A percentile compares a stretch with the other conserved stretches of the same genome.
Evolutionary conservation across 169 alveolate genomes (phyloP).

Genomic region (Babesia bovis): DNA sequence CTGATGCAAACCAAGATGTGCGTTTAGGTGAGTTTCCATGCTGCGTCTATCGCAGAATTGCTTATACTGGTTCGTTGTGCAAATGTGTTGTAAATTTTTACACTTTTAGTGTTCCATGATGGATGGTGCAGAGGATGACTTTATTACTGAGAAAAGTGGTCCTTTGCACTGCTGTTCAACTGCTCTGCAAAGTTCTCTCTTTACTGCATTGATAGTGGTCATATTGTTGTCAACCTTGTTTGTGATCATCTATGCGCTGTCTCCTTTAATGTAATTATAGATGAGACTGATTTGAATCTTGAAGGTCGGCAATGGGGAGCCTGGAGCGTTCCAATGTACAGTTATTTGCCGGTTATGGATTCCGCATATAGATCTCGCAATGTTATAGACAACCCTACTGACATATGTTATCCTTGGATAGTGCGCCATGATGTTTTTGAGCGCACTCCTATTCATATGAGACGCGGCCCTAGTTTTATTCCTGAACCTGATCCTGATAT

Average conservation of each 20-base stretch:
- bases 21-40: conserved; percentile 20
- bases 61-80: background rate
- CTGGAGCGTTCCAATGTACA: conserved; percentile 71
- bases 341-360: conserved; percentile 16
- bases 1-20: conserved; percentile 75
- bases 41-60: background rate
- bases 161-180: background rate
- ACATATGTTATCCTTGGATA: conserved; percentile 57
- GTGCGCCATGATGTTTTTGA: conserved; percentile 46
- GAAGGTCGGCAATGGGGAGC: conserved; percentile 80
- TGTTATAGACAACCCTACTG: conserved; percentile 51
- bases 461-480: conserved; percentile 48
- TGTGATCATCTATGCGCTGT: background rate
- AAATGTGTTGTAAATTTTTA: background rate
- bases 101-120: background rate
- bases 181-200: conserved; percentile 4
- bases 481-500: conserved; percentile 74
- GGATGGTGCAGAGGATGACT: background rate
- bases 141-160: background rate
- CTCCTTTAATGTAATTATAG: conserved; percentile 33
- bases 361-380: conserved; percentile 42
- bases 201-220: conserved; percentile 9
- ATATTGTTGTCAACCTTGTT: background rate
- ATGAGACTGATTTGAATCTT: conserved; percentile 75
- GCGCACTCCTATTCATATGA: conserved; percentile 32